These are phyloP conservation scores for Abelmoschus esculentus DNA, from an alignment of 345 rosid genomes.

Conservation along the genomic window DNA sequence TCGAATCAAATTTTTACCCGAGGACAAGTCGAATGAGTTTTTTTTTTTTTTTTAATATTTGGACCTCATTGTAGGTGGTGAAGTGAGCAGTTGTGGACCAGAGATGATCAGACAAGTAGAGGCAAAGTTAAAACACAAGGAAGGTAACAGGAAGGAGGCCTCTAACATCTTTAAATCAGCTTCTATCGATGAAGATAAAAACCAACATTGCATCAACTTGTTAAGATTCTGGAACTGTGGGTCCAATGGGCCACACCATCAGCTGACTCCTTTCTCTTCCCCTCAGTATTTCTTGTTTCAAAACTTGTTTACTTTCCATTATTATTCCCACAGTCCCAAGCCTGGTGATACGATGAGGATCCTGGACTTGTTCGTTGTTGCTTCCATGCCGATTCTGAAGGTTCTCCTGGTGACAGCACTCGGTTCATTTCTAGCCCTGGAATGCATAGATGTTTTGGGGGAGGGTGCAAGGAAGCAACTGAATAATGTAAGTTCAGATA, in stretches of 20 bases:
- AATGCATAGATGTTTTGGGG: conserved; percentile 17
- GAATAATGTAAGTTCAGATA: conserved; percentile 15
- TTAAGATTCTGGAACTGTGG: background rate
- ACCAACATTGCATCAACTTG: background rate
- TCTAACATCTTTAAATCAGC: background rate
- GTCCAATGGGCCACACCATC: conserved; percentile 1
- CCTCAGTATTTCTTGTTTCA: background rate
- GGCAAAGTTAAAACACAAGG: background rate
- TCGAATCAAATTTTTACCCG: too few relatives aligned
- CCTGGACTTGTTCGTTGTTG: conserved; percentile 17
- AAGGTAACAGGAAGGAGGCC: conserved; percentile 15
- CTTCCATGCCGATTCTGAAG: conserved; percentile 24
- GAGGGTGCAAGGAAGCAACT: conserved; percentile 18
- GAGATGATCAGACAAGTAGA: background rate
- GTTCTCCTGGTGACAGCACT: conserved; percentile 24
- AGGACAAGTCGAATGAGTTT: too few relatives aligned
- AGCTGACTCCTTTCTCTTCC: conserved; percentile 2
- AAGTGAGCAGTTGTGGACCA: too few relatives aligned
- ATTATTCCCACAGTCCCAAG: background rate
- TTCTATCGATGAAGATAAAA: background rate
- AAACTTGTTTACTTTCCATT: too few relatives aligned
- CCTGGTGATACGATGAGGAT: conserved; percentile 9
- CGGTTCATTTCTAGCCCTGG: conserved; percentile 22
- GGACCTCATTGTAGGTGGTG: too few relatives aligned
- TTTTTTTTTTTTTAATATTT: too few relatives aligned